phyloP scores from a whole-genome alignment of 2,329 filamentous ascomycete genomes.

The Rhytidhysteron rufulum region DNA sequence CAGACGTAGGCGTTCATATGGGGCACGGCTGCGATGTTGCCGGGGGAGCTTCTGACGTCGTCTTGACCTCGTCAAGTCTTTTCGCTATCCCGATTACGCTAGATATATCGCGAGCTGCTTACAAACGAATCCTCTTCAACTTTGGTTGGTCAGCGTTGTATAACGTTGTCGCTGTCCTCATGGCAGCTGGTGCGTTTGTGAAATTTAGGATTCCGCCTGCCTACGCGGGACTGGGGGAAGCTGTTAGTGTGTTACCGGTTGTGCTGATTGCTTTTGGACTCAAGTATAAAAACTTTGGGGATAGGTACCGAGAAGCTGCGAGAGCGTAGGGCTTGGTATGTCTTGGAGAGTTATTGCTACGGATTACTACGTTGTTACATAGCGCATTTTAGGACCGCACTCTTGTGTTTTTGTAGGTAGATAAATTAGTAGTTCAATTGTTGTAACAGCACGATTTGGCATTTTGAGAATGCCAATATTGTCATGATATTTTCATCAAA shows the following conservation, averaged over 20 bases:
- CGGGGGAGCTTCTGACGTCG: constrained; percentile 63
- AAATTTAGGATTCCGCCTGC: constrained; percentile 55
- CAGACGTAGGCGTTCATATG: constrained; percentile 69
- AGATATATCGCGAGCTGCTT: constrained; percentile 45
- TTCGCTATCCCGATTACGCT: constrained; percentile 57
- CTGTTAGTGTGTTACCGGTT: constrained; percentile 71
- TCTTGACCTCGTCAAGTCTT: constrained; percentile 59
- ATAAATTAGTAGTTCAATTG: no score
- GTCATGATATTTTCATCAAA: no score
- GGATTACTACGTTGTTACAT: no score
- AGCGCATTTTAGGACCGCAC: no score
- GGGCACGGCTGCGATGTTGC: constrained; percentile 59
- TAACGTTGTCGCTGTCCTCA: constrained; percentile 64
- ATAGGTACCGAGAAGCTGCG: constrained; percentile 12
- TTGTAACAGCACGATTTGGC: no score
- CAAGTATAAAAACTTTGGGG: constrained; percentile 32
- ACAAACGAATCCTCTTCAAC: constrained; percentile 54
- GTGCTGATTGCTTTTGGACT: constrained; percentile 54
- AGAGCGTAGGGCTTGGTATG: no score
- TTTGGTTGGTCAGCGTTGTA: constrained; percentile 69
- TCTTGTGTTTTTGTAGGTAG: no score
- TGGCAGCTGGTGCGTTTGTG: constrained; percentile 57
- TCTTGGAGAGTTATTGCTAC: no score
- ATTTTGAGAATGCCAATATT: no score
- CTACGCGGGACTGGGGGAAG: constrained; percentile 67